Conservation (phyloP, 495 filamentous ascomycete genomes). For the Bacidia rubella region DNA sequence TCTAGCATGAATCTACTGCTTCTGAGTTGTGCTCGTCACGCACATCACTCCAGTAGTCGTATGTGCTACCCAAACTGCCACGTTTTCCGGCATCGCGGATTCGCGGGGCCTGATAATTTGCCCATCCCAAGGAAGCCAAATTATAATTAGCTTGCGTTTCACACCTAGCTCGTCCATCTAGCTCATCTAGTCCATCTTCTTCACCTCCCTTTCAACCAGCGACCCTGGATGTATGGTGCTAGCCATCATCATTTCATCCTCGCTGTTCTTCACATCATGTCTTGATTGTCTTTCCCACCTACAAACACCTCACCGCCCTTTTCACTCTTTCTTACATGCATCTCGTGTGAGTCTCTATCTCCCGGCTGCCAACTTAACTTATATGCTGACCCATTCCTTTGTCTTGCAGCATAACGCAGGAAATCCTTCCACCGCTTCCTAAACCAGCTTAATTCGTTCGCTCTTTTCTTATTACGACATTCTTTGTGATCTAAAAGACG, state of each 20-base stretch:
- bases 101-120: slow-evolving; percentile 3
- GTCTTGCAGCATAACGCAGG: neutral
- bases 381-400: slow-evolving; percentile 1
- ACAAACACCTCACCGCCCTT: slow-evolving; percentile 13
- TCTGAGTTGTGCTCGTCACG: too few relatives aligned
- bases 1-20: neutral
- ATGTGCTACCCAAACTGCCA: too few relatives aligned
- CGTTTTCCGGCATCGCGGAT: slow-evolving; percentile 8
- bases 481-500: neutral
- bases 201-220: neutral
- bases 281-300: neutral
- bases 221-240: neutral
- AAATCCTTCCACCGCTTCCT: neutral
- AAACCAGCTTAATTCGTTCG: neutral
- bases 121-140: slow-evolving; percentile 1
- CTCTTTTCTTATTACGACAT: neutral
- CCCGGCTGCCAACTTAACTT: neutral
- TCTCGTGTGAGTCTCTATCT: slow-evolving; percentile 2
- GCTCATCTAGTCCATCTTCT: neutral
- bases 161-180: slow-evolving; percentile 6
- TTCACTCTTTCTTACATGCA: slow-evolving; percentile 5
- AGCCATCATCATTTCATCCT: neutral
- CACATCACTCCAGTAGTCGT: too few relatives aligned
- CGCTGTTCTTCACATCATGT: neutral
- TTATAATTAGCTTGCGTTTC: slow-evolving; percentile 12